A percentile compares a stretch with the other conserved stretches of the same genome.
phyloP scores from a whole-genome alignment of 192 early-diverging fungal genomes.

The Fimicolochytrium jonesii region DNA sequence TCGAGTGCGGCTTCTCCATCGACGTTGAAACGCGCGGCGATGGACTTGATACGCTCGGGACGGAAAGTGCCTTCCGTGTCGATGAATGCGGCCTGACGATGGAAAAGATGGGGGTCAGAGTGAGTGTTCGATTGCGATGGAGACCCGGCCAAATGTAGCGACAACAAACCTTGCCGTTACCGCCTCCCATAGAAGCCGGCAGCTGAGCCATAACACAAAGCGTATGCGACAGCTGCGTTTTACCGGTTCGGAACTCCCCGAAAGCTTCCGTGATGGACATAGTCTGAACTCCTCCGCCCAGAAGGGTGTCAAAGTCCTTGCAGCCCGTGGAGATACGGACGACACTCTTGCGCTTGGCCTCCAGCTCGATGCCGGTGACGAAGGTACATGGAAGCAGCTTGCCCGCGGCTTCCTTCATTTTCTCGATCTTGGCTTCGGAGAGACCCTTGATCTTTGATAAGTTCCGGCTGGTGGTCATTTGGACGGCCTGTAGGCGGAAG shows the following conservation, averaged over 20 bases:
- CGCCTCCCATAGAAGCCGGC: conserved; percentile 67
- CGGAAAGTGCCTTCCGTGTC: conserved; percentile 76
- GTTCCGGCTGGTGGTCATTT: conserved; percentile 66
- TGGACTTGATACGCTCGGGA: conserved; percentile 70
- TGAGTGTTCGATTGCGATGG: neutral
- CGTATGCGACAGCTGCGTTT: conserved; percentile 79
- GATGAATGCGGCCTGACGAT: conserved; percentile 49
- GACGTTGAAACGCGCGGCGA: conserved; percentile 65
- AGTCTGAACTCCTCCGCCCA: conserved; percentile 77
- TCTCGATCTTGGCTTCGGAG: conserved; percentile 80
- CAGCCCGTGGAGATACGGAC: conserved; percentile 68
- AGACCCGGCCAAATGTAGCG: too few relatives aligned
- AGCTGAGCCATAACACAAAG: conserved; percentile 73
- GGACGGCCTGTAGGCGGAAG: conserved; percentile 67
- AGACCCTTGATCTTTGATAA: conserved; percentile 75
- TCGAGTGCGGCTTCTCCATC: conserved; percentile 60
- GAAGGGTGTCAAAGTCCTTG: conserved; percentile 71
- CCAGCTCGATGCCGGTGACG: conserved; percentile 52
- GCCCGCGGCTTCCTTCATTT: conserved; percentile 75
- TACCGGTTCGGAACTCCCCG: conserved; percentile 84
- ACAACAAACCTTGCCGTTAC: conserved; percentile 69
- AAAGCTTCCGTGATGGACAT: conserved; percentile 84
- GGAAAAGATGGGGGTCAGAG: neutral
- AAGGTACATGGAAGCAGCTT: conserved; percentile 64
- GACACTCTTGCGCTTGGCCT: conserved; percentile 52